A percentile compares a stretch with the other conserved stretches of the same genome.
These are phyloP conservation scores for Coemansia sp. DNA, from an alignment of 192 early-diverging fungal species.

Conservation along the genomic window DNA sequence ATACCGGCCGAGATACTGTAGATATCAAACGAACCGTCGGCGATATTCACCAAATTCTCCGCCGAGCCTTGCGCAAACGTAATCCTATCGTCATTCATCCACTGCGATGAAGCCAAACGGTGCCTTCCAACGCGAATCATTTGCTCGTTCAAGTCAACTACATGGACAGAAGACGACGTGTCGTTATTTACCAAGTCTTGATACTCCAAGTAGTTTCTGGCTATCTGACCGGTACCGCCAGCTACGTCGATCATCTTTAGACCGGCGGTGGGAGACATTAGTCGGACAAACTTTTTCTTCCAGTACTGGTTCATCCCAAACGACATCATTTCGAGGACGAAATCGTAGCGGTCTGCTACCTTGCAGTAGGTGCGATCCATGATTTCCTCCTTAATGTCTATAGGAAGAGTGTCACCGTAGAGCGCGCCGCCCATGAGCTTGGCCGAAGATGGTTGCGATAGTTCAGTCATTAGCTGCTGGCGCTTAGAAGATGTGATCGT, in stretches of 20 bases:
- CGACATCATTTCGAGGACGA: constrained; percentile 91
- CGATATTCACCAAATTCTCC: constrained; percentile 71
- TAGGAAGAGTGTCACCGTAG: constrained; percentile 66
- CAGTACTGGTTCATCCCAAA: constrained; percentile 84
- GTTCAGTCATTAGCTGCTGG: background rate
- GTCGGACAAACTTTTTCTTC: constrained; percentile 86
- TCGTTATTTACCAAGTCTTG: constrained; percentile 68
- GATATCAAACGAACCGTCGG: constrained; percentile 78
- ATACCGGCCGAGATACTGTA: constrained; percentile 99
- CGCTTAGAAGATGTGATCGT: constrained; percentile 11
- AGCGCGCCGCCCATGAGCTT: background rate
- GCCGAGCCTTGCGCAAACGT: constrained; percentile 82
- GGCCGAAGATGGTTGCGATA: background rate
- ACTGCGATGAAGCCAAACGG: constrained; percentile 57
- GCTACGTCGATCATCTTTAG: constrained; percentile 90
- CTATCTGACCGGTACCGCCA: constrained; percentile 95
- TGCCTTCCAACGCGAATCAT: constrained; percentile 87
- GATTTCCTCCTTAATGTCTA: constrained; percentile 77
- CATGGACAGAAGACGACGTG: constrained; percentile 61
- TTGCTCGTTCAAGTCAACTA: constrained; percentile 93
- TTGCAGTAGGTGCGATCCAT: constrained; percentile 84
- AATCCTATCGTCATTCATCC: constrained; percentile 59
- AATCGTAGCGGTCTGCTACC: constrained; percentile 86
- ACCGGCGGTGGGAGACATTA: constrained; percentile 72
- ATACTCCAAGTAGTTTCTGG: constrained; percentile 84